Percentiles rank a stretch among this genome's conserved stretches.
Evolutionary conservation across 2,329 filamentous ascomycete species (phyloP).

Genomic region (Ceratocystis harringtonii): DNA sequence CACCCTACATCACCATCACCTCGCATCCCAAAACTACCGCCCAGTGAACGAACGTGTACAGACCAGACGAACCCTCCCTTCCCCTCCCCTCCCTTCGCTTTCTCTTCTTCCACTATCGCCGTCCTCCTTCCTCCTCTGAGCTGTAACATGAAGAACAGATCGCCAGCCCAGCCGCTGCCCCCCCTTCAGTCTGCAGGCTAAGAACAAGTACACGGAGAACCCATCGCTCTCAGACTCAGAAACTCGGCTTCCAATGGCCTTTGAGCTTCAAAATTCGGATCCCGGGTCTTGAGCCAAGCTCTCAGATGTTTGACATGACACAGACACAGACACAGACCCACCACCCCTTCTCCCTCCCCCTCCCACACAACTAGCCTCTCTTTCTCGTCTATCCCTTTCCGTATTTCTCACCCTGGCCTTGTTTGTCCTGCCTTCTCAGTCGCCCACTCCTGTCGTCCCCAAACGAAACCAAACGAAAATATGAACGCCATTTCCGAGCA

Average conservation of each 20-base stretch:
- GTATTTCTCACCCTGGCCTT: background rate
- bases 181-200: too few relatives aligned
- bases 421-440: too few relatives aligned
- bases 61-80: background rate
- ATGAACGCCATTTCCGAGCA: too few relatives aligned
- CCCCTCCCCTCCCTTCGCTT: background rate
- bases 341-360: too few relatives aligned
- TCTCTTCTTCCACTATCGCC: background rate
- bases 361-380: background rate
- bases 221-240: background rate
- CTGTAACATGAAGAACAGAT: too few relatives aligned
- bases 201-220: too few relatives aligned
- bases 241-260: background rate
- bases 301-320: background rate
- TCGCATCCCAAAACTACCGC: background rate
- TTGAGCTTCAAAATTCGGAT: background rate
- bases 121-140: too few relatives aligned
- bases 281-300: background rate
- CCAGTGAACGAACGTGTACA: background rate
- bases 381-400: background rate
- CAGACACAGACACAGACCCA: background rate
- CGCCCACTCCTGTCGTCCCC: too few relatives aligned
- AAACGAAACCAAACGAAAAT: too few relatives aligned
- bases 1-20: background rate
- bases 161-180: too few relatives aligned